Conservation (phyloP, 2,329 filamentous ascomycete genomes). For the Penicillium hesseltinei region DNA sequence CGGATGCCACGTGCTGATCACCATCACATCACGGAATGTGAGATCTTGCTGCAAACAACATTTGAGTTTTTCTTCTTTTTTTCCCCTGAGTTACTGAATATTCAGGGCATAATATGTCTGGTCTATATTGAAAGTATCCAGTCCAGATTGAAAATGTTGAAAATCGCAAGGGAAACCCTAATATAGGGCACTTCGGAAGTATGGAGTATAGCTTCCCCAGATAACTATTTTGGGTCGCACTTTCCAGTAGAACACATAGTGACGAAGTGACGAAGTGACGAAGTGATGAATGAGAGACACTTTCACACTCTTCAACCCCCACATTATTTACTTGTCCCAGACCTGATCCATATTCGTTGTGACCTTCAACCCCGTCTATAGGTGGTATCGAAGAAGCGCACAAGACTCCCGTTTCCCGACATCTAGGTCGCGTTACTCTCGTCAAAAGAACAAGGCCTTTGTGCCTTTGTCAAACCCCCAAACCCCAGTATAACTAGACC, state of each 20-base stretch:
- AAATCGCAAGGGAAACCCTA: neutral
- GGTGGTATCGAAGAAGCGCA: neutral
- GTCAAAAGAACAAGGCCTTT: constrained; percentile 11
- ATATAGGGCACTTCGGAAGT: neutral
- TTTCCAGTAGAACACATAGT: constrained; percentile 4
- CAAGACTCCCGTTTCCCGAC: neutral
- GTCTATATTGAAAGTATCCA: neutral
- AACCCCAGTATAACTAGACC: constrained; percentile 10
- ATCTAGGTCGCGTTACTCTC: constrained; percentile 3
- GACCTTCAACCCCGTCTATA: neutral
- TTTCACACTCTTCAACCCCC: neutral
- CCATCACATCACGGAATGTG: constrained; percentile 4
- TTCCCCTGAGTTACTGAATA: neutral
- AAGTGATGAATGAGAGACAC: neutral
- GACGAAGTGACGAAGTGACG: neutral
- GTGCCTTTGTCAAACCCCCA: constrained; percentile 17
- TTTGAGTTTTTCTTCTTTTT: neutral
- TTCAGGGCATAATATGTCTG: neutral
- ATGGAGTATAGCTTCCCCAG: neutral
- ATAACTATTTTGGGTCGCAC: neutral
- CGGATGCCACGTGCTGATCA: constrained; percentile 4
- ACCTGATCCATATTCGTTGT: neutral
- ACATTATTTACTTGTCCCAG: neutral
- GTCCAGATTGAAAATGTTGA: neutral
- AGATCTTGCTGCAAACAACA: neutral